A percentile compares a stretch with the other conserved stretches of the same genome.
These are phyloP conservation scores for Eucalyptus sp. DNA, from an alignment of 345 rosid genomes.

Conservation along the genomic window DNA sequence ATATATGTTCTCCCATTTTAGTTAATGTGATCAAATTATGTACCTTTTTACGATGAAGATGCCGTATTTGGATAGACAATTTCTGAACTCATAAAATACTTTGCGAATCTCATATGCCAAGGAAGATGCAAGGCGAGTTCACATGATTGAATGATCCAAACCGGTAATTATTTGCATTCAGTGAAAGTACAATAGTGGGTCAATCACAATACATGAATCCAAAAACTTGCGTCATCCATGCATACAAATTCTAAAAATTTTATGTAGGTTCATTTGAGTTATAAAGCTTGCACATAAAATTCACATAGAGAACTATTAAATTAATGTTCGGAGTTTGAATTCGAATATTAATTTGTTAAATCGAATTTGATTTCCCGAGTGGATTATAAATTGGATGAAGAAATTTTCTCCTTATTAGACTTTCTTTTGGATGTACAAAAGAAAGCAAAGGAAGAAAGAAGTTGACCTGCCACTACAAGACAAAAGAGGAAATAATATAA, in stretches of 20 bases:
- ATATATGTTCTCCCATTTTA: background rate
- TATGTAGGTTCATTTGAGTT: background rate
- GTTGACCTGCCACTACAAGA: too few species aligned
- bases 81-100: background rate
- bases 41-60: background rate
- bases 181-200: background rate
- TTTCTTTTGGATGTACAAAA: too few species aligned
- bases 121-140: background rate
- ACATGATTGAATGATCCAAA: background rate
- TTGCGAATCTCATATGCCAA: background rate
- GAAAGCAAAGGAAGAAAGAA: too few species aligned
- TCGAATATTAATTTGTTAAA: too few species aligned
- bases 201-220: background rate
- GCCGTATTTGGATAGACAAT: background rate
- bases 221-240: background rate
- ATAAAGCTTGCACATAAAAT: background rate
- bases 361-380: rapidly evolving
- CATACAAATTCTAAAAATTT: background rate
- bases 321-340: too few species aligned
- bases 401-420: too few species aligned
- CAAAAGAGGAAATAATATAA: too few species aligned
- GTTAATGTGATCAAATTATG: background rate
- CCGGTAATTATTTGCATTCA: background rate
- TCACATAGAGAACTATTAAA: background rate
- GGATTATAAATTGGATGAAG: too few species aligned